A percentile compares a stretch with the other conserved stretches of the same genome.
Evolutionary conservation across 352 stramenopile species (phyloP).

Genomic region (Phytophthora ramorum): DNA sequence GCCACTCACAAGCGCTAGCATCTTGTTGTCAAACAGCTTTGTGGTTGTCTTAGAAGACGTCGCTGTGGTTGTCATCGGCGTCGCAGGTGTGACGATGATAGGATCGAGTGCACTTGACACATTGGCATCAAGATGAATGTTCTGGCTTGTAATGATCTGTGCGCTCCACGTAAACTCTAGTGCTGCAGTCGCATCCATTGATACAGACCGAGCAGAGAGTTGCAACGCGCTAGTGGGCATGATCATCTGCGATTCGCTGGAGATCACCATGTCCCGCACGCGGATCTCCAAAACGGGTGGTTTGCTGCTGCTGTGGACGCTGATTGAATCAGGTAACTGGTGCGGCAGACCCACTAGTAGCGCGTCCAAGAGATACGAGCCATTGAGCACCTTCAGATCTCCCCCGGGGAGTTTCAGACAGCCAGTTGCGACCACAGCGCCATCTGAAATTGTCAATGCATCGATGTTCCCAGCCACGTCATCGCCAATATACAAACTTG

Average conservation of each 20-base stretch:
- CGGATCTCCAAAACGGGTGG: conserved; percentile 39
- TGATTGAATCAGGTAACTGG: conserved; percentile 31
- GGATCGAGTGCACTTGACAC: conserved; percentile 43
- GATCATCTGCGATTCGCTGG: conserved; percentile 47
- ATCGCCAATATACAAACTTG: conserved; percentile 45
- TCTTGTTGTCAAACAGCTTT: conserved; percentile 36
- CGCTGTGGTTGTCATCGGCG: conserved; percentile 3
- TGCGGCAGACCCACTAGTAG: conserved; percentile 29
- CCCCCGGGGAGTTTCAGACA: conserved; percentile 40
- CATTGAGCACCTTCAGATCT: conserved; percentile 56
- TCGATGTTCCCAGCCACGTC: conserved; percentile 36
- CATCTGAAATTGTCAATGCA: conserved; percentile 51
- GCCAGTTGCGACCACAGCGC: conserved; percentile 55
- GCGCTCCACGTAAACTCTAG: conserved; percentile 52
- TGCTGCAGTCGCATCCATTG: conserved; percentile 57
- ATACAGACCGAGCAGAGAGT: conserved; percentile 50
- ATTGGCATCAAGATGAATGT: conserved; percentile 60
- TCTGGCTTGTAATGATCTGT: conserved; percentile 51
- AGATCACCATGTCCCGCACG: conserved; percentile 54
- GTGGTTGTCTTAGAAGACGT: conserved; percentile 5
- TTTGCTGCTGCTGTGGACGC: conserved; percentile 20
- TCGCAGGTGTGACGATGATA: conserved; percentile 20
- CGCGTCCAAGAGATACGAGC: conserved; percentile 57
- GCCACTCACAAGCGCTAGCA: conserved; percentile 58
- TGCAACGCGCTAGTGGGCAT: conserved; percentile 44